Base-by-base conservation (phyloP, 345 rosid genomes). In the Lepidium sativum region DNA sequence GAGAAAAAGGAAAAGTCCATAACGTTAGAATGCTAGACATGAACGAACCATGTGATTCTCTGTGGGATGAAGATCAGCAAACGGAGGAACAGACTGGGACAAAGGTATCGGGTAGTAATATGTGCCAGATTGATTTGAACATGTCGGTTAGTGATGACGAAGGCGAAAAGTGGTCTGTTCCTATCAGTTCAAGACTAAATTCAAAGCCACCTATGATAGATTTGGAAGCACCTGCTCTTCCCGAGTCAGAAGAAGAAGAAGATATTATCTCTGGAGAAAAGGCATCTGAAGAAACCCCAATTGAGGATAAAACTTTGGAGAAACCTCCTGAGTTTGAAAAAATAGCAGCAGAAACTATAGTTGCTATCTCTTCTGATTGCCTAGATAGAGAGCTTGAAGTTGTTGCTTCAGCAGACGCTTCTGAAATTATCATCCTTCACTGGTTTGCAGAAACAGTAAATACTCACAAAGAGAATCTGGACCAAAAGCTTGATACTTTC, bases 11-110 rank as follows among this genome's bases (percentile, higher is more conserved):
- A 72, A 76, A 60, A 52, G 78, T 62, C 20, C 56, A 21, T 47
- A 77, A 87, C 39, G 72, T 68, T 74, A 69, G 80, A 70, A 59
- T 81, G 43, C 68, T 90, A 41, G 99, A 94, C 79, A 94, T 94
- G 54, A 94, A 94, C 77, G 80, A 86, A 72, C 99, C 99, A 42
- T 90, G 84, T 72, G 91, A 88, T 62, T 65, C 67, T 60, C 88
- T 81, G 33, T 35, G 60, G 17, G 75, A 74, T 68, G 73, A 31
- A 38, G 64, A 67, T 73, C 64, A 53, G 68, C 44, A 37, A 52
- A 32, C 11, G 16, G 68, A 60, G 21, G 76, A 60, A 16, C 72
- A 44, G 8, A 45, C 52, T 0, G 32, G 33, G 53, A 25, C 70
- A 49, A 62, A 48, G 74, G 45, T 50, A 49, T 55, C 66, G 6